Conservation (phyloP, 768 basidiomycete genomes). For the Amanita fuliginea region DNA sequence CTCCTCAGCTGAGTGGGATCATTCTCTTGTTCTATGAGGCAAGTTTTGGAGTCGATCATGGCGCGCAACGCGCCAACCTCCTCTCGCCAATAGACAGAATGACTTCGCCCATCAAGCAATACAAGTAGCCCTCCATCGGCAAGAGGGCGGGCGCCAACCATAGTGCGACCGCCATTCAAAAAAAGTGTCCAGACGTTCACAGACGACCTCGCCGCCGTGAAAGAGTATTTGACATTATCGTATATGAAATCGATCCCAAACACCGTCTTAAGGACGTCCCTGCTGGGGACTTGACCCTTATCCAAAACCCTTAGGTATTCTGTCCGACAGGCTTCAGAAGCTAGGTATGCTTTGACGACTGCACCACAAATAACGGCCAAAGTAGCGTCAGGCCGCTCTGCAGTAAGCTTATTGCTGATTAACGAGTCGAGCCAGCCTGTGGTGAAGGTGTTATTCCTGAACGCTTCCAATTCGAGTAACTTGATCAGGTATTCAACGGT, state of each 20-base stretch:
- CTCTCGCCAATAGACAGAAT: slow-evolving; percentile 96
- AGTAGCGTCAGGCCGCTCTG: slow-evolving; percentile 87
- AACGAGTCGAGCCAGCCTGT: slow-evolving; percentile 98
- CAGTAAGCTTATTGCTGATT: slow-evolving; percentile 94
- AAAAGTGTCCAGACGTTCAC: slow-evolving; percentile 87
- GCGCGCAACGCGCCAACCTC: slow-evolving; percentile 90
- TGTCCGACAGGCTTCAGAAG: slow-evolving; percentile 78
- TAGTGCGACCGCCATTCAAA: slow-evolving; percentile 88
- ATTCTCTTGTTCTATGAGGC: slow-evolving; percentile 98
- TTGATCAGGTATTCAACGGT: slow-evolving; percentile 99
- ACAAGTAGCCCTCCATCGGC: slow-evolving; percentile 94
- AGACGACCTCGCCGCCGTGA: slow-evolving; percentile 89
- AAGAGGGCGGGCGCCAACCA: slow-evolving; percentile 85
- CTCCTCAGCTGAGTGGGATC: slow-evolving; percentile 96
- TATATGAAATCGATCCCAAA: slow-evolving; percentile 97
- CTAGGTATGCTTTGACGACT: slow-evolving; percentile 88
- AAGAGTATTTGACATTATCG: slow-evolving; percentile 89
- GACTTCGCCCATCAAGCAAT: slow-evolving; percentile 85
- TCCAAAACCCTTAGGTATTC: slow-evolving; percentile 95
- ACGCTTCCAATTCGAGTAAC: slow-evolving; percentile 88
- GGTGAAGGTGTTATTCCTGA: slow-evolving; percentile 95
- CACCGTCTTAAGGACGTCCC: slow-evolving; percentile 92
- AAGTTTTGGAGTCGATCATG: slow-evolving; percentile 96
- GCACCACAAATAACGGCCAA: slow-evolving; percentile 95
- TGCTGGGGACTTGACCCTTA: slow-evolving; percentile 95